Base-by-base conservation (phyloP, 495 filamentous ascomycete species). In the Tuber calosporum region DNA sequence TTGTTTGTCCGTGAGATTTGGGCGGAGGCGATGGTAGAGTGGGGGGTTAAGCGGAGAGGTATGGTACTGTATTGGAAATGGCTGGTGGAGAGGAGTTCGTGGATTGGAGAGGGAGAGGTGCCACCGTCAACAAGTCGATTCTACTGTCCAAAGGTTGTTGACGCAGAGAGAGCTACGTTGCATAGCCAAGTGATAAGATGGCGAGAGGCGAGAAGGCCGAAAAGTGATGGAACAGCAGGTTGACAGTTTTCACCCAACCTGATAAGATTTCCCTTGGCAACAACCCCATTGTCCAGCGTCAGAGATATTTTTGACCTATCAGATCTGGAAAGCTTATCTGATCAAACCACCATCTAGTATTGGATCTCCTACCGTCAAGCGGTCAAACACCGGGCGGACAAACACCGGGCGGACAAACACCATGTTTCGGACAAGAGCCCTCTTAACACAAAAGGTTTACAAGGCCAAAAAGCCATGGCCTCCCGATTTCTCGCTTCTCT, bases 401-500 rank as follows among this genome's bases (percentile, higher is more conserved):
- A 72, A 40, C 37, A 53, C 66, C 74, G 9, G 42, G 8, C 13
- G 6, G 15, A 30, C 34, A 38, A 72, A 40, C 37, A 53, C 66
- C 74, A 78, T 78, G 76, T 36, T 77, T 36, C 74, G 71, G n/a
- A 70, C 76, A 68, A 71, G 70, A 34, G 30, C 26, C 42, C 67
- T 66, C 39, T 53, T 78, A 17, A 48, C 70, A 37, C 76, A 73
- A 30, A 68, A 34, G 11, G 58, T 78, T 38, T 93, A 91, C 86
- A 89, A 88, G 81, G 90, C 92, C n/a, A 92, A 93, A 82, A 90
- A 90, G 74, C 83, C 88, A 82, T 99, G 96, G 96, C 95, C 95
- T 34, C 95, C 95, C 2, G 93, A 97, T 82, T 93, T 98, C 85
- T 84, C 84, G 69, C 90, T 91, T 80, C 87, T 99, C 69, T 88